Conservation (phyloP, 768 basidiomycete genomes). For the Gloeophyllum trabeum region DNA sequence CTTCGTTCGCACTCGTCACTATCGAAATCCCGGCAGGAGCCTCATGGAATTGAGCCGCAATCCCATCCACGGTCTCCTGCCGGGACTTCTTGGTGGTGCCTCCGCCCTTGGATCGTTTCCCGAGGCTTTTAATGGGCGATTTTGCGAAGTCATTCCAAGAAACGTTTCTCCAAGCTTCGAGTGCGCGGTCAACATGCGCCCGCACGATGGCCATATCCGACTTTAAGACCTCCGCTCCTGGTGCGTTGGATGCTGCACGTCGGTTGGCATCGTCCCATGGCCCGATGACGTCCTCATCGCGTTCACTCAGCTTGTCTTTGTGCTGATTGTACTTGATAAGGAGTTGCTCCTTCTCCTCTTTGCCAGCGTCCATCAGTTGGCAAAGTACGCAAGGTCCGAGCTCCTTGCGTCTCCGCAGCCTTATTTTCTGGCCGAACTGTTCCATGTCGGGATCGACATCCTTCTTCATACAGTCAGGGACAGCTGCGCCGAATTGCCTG, state of each 20-base stretch:
- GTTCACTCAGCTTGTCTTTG: not conserved
- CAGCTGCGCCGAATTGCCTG: not conserved
- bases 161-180: not conserved
- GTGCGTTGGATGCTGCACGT: not conserved
- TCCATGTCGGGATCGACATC: not conserved
- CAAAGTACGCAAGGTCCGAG: not conserved
- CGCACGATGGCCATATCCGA: not conserved
- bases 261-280: not conserved
- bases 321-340: not conserved
- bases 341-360: not conserved
- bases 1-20: not conserved
- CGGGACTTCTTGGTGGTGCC: not conserved
- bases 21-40: not conserved
- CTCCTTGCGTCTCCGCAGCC: not conserved
- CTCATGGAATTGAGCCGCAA: not conserved
- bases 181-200: not conserved
- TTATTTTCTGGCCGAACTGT: not conserved
- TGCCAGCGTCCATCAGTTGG: not conserved
- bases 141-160: not conserved
- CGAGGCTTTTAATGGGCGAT: not conserved
- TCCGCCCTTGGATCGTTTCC: not conserved
- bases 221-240: not conserved
- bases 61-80: not conserved
- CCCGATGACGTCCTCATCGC: not conserved
- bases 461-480: not conserved